Conservation (phyloP, 1,284 basidiomycete species). For the Ceratobasidium sp. region DNA sequence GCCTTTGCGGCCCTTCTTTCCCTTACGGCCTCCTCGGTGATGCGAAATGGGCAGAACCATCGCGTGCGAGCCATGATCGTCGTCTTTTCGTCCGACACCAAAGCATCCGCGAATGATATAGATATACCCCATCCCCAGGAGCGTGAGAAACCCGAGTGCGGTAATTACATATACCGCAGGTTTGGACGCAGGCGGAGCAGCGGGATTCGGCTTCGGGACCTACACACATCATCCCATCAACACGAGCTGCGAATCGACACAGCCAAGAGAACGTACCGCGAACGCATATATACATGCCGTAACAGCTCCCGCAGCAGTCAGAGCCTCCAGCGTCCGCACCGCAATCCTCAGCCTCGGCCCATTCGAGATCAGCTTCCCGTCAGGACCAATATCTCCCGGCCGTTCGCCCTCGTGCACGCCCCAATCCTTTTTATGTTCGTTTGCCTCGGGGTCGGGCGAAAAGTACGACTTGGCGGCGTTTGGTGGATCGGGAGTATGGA, state of each 20-base stretch:
- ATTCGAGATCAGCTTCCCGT: constrained; percentile 65
- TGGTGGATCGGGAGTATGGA: neutral
- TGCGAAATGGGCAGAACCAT: constrained; percentile 65
- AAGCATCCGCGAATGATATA: constrained; percentile 67
- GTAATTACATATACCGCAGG: constrained; percentile 66
- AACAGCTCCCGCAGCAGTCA: constrained; percentile 60
- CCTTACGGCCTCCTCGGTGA: constrained; percentile 45
- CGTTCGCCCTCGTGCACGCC: constrained; percentile 54
- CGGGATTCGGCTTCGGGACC: constrained; percentile 62
- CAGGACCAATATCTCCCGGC: constrained; percentile 63
- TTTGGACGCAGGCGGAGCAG: constrained; percentile 64
- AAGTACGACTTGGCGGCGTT: neutral
- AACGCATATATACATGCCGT: constrained; percentile 68
- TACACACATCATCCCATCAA: constrained; percentile 44
- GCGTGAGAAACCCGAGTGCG: constrained; percentile 60
- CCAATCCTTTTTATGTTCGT: constrained; percentile 42
- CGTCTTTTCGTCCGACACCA: constrained; percentile 50
- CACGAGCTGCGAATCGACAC: neutral
- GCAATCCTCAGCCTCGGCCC: constrained; percentile 67
- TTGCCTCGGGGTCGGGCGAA: constrained; percentile 46
- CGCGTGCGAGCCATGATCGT: constrained; percentile 56
- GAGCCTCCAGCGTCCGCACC: constrained; percentile 58
- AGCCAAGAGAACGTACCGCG: constrained; percentile 51
- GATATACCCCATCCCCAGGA: constrained; percentile 61
- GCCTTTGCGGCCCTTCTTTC: constrained; percentile 33